Percentiles rank a stretch among this genome's conserved stretches.
Evolutionary conservation across 2,329 filamentous ascomycete species (phyloP).

Genomic region (Parafenestella ontariensis): DNA sequence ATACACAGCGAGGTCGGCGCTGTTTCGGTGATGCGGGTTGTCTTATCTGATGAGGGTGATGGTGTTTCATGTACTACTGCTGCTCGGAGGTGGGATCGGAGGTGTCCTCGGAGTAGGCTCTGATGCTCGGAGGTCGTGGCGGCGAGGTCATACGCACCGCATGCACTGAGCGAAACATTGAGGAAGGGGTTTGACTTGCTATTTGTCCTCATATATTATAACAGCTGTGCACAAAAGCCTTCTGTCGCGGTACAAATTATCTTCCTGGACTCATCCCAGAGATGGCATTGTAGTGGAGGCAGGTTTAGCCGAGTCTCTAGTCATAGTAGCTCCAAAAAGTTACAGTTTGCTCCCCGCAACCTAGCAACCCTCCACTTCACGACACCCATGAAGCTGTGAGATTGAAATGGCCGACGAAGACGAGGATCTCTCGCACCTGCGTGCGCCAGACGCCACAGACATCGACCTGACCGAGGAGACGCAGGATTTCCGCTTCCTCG

Average conservation of each 20-base stretch:
- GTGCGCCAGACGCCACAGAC: constrained; percentile 31
- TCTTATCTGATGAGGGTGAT: background rate
- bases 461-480: constrained; percentile 75
- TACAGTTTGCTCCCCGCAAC: constrained; percentile 7
- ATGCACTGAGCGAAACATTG: too few relatives aligned
- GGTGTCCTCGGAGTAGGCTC: too few relatives aligned
- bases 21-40: background rate
- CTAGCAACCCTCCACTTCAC: background rate
- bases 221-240: too few relatives aligned
- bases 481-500: constrained; percentile 84
- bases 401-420: constrained; percentile 46
- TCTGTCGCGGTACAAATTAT: background rate
- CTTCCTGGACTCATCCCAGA: background rate
- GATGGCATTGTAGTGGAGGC: background rate
- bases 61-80: background rate
- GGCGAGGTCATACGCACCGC: too few relatives aligned
- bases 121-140: too few relatives aligned
- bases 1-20: constrained; percentile 3
- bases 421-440: constrained; percentile 41
- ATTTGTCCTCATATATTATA: too few relatives aligned
- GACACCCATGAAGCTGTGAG: background rate
- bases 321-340: constrained; percentile 12
- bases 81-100: too few relatives aligned
- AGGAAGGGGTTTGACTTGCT: too few relatives aligned
- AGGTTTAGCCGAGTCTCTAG: constrained; percentile 21